Percentiles rank a stretch among this genome's conserved stretches.
phyloP scores from a whole-genome alignment of 805 yeast genomes.

The Tetrapisispora arboricola region DNA sequence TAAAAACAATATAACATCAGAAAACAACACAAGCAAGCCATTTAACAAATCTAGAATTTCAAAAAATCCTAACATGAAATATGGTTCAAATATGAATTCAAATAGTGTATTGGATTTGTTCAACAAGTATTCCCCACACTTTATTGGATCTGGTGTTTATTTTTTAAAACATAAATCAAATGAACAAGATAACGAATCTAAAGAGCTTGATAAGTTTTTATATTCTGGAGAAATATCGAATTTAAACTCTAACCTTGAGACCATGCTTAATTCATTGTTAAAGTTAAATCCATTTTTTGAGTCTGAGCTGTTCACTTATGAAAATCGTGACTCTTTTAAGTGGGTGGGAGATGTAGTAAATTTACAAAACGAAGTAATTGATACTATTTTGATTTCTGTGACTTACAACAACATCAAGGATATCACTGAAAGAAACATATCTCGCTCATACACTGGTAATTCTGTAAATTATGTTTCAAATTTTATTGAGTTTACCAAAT shows the following conservation, averaged over 20 bases:
- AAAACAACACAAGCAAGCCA: not conserved
- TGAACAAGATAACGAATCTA: not conserved
- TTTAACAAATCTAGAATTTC: not conserved
- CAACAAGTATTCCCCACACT: slow-evolving; percentile 9
- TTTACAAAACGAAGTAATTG: not conserved
- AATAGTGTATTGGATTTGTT: slow-evolving; percentile 3
- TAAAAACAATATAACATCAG: not conserved
- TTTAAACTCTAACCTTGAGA: slow-evolving; percentile 15
- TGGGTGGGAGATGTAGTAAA: slow-evolving; percentile 26
- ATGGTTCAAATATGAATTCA: not conserved
- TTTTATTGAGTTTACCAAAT: not conserved
- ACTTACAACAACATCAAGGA: not conserved
- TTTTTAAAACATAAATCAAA: slow-evolving; percentile 3
- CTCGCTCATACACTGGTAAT: not conserved
- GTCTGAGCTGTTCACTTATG: slow-evolving; percentile 9
- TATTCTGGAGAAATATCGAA: slow-evolving; percentile 2
- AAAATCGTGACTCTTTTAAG: slow-evolving; percentile 21
- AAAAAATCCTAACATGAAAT: no score
- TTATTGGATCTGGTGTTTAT: slow-evolving; percentile 16
- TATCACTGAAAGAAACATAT: not conserved
- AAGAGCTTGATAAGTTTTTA: not conserved
- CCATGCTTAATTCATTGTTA: slow-evolving; percentile 14
- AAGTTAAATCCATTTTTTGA: not conserved
- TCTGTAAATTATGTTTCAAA: not conserved
- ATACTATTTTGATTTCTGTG: not conserved